Percentiles rank a stretch among this genome's conserved stretches.
Conservation (phyloP, 75 land plant species). For the Cupressus sempervirens region DNA sequence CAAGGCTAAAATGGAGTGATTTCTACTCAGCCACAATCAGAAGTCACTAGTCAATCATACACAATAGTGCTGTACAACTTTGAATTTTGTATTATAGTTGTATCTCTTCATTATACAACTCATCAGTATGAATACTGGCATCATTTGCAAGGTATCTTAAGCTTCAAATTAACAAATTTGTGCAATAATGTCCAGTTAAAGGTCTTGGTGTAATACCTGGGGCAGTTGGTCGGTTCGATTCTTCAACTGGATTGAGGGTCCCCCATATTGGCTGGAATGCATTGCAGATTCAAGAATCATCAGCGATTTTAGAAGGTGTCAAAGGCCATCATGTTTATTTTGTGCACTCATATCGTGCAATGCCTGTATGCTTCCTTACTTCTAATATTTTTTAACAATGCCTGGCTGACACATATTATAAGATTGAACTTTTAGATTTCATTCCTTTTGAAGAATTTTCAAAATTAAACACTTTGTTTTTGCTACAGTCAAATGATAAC, state of each 20-base stretch:
- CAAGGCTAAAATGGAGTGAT: background rate
- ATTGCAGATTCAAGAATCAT: slow-evolving; percentile 52
- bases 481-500: slow-evolving; percentile 70
- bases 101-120: background rate
- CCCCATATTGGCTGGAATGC: slow-evolving; percentile 99
- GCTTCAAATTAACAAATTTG: background rate
- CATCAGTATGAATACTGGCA: slow-evolving; percentile 5
- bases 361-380: slow-evolving; percentile 69
- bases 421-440: background rate
- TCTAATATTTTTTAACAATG: background rate
- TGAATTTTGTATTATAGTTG: background rate
- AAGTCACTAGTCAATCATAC: background rate
- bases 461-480: background rate
- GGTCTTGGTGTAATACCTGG: slow-evolving; percentile 98
- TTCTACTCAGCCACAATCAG: background rate
- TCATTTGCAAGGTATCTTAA: background rate
- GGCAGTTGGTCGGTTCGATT: slow-evolving; percentile 80
- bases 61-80: background rate
- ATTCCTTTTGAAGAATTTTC: background rate
- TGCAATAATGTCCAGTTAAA: slow-evolving; percentile 39
- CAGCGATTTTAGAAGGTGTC: slow-evolving; percentile 64
- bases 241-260: slow-evolving; percentile 75
- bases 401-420: background rate
- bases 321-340: slow-evolving; percentile 87
- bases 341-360: slow-evolving; percentile 96